Percentiles rank a stretch among this genome's conserved stretches.
Evolutionary conservation across 768 basidiomycete species (phyloP).

Genomic region (Fomitopsis serialis): DNA sequence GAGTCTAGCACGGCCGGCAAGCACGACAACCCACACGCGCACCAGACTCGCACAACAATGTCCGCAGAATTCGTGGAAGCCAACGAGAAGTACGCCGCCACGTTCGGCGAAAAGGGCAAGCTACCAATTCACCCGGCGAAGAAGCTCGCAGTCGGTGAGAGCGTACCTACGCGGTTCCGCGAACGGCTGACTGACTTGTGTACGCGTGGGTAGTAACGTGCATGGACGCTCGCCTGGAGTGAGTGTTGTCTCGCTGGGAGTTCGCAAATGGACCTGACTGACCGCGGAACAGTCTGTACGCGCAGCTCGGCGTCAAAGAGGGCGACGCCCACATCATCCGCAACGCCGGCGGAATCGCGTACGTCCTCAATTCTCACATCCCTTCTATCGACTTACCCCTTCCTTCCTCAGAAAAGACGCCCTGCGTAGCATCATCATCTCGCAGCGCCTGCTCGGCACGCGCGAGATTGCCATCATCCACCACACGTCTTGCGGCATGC

Average conservation of each 20-base stretch:
- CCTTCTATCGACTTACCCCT: not conserved
- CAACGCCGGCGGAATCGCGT: conserved; percentile 69
- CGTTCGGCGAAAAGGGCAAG: conserved; percentile 39
- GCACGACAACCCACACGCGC: too few species aligned
- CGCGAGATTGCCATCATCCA: conserved; percentile 63
- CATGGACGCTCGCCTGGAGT: conserved; percentile 76
- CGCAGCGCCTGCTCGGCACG: conserved; percentile 68
- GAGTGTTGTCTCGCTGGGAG: not conserved
- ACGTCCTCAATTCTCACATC: conserved; percentile 18
- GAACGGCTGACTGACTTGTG: not conserved
- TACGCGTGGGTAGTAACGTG: conserved; percentile 46
- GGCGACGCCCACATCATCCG: conserved; percentile 72
- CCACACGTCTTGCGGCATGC: conserved; percentile 73
- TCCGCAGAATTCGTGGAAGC: conserved; percentile 29
- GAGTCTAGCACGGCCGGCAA: not conserved
- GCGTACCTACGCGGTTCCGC: not conserved
- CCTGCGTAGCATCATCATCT: conserved; percentile 61
- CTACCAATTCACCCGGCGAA: conserved; percentile 38
- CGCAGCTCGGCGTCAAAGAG: conserved; percentile 54
- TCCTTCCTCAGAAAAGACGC: conserved; percentile 48
- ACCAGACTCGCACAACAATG: conserved; percentile 11
- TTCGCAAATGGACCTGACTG: conserved; percentile 2
- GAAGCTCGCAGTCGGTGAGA: conserved; percentile 33
- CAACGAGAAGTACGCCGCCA: conserved; percentile 42
- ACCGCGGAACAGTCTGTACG: conserved; percentile 38